These are phyloP conservation scores for Fusarium cicatricum DNA, from an alignment of 2,329 filamentous ascomycete species.

Conservation along the genomic window DNA sequence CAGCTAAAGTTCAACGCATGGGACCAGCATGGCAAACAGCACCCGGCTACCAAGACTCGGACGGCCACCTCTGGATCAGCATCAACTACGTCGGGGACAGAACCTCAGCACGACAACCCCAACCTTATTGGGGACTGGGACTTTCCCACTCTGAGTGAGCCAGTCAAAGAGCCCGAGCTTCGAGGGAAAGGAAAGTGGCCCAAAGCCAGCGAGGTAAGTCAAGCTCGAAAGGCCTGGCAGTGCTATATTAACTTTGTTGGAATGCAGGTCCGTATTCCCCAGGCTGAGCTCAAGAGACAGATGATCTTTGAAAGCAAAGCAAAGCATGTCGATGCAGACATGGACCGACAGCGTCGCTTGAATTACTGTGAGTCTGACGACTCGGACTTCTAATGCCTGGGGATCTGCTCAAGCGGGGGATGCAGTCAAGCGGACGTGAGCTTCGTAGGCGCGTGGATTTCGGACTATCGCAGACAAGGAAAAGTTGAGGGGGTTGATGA, in stretches of 20 bases:
- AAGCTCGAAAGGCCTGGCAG: too few relatives aligned
- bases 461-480: too few relatives aligned
- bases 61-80: slow-evolving; percentile 33
- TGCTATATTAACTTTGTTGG: neutral
- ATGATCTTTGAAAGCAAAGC: slow-evolving; percentile 8
- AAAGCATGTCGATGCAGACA: slow-evolving; percentile 17
- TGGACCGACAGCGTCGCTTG: slow-evolving; percentile 28
- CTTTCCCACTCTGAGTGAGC: neutral
- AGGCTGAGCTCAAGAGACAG: slow-evolving; percentile 29
- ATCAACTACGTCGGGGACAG: slow-evolving; percentile 14
- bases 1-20: slow-evolving; percentile 44
- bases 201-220: slow-evolving; percentile 34
- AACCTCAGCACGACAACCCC: slow-evolving; percentile 10
- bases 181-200: slow-evolving; percentile 36
- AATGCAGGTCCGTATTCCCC: slow-evolving; percentile 26
- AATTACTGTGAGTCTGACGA: slow-evolving; percentile 39
- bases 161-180: neutral
- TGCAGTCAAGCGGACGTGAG: too few relatives aligned
- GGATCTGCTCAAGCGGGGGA: too few relatives aligned
- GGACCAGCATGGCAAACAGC: slow-evolving; percentile 39
- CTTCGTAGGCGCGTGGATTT: too few relatives aligned
- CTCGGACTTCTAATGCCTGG: slow-evolving; percentile 20
- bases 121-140: slow-evolving; percentile 25
- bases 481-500: too few relatives aligned
- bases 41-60: slow-evolving; percentile 34